phyloP scores from a whole-genome alignment of 371 early-diverging fungal genomes.

The Apophysomyces variabilis region DNA sequence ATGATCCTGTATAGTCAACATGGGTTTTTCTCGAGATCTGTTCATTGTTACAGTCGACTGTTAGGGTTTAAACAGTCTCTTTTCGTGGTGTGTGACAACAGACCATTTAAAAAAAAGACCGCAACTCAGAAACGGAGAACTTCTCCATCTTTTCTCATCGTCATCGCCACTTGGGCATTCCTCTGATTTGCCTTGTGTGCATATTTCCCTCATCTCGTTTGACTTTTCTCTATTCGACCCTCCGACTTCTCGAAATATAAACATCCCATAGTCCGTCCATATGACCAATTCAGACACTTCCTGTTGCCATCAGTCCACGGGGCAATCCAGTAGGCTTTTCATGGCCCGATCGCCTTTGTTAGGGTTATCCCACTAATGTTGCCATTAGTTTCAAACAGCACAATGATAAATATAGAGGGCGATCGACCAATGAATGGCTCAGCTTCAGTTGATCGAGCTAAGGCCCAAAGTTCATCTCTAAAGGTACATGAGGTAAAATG shows the following conservation, averaged over 20 bases:
- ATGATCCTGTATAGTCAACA: not conserved
- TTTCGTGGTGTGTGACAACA: slow-evolving; percentile 1
- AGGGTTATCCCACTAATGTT: not conserved
- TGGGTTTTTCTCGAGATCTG: not conserved
- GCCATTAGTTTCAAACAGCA: not conserved
- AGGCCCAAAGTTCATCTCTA: slow-evolving; percentile 1
- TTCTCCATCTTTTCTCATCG: slow-evolving; percentile 2
- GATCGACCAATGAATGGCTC: not conserved
- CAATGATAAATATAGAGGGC: not conserved
- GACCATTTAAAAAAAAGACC: slow-evolving; percentile 2
- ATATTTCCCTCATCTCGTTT: no score
- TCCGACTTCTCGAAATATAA: not conserved
- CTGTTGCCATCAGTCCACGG: slow-evolving; percentile 1
- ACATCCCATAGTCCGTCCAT: not conserved
- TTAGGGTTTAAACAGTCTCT: not conserved
- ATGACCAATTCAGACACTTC: slow-evolving; percentile 1
- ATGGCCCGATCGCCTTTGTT: not conserved
- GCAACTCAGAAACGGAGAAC: slow-evolving; percentile 4
- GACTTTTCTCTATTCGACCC: not conserved
- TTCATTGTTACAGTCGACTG: not conserved
- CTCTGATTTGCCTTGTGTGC: not conserved
- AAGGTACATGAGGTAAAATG: slow-evolving; percentile 10
- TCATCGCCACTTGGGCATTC: not conserved
- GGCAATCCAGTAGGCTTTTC: not conserved
- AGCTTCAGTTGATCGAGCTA: not conserved